These are phyloP conservation scores for Aspergillus sparsus DNA, from an alignment of 495 filamentous ascomycete species.

Conservation along the genomic window DNA sequence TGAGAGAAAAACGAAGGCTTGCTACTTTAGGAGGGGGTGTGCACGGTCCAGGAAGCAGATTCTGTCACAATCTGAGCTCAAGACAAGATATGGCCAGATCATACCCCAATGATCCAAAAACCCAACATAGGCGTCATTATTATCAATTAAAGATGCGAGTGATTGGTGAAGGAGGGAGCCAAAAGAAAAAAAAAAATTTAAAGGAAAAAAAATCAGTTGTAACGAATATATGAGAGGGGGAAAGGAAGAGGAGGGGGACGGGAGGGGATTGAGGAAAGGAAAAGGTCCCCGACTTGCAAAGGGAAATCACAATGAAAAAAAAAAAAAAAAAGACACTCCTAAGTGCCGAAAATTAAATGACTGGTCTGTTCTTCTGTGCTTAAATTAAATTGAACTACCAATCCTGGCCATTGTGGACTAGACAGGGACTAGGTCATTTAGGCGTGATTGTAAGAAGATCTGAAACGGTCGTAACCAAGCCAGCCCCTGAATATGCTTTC, in stretches of 20 bases:
- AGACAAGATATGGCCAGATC: background rate
- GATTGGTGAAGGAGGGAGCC: background rate
- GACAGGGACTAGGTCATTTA: conserved; percentile 16
- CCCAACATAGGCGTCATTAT: conserved; percentile 5
- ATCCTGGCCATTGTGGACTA: conserved; percentile 16
- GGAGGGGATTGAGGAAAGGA: conserved; percentile 6
- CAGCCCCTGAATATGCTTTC: conserved; percentile 12
- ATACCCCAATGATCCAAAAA: conserved; percentile 6
- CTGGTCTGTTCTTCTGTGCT: conserved; percentile 19
- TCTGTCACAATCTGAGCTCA: background rate
- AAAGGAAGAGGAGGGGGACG: conserved; percentile 10
- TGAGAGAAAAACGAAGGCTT: conserved; percentile 9
- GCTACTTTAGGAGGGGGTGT: conserved; percentile 8
- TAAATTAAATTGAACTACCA: conserved; percentile 22
- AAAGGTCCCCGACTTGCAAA: conserved; percentile 18
- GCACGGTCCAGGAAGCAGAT: conserved; percentile 10
- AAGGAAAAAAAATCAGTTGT: conserved; percentile 12
- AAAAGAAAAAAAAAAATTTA: background rate
- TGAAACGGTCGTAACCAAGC: conserved; percentile 18
- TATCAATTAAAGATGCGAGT: background rate
- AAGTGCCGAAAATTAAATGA: conserved; percentile 16
- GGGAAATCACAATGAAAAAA: conserved; percentile 15
- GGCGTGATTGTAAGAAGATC: conserved; percentile 18
- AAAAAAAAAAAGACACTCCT: background rate
- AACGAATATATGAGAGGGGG: conserved; percentile 13